Percentiles rank a stretch among this genome's conserved stretches.
Evolutionary conservation across 2,329 filamentous ascomycete species (phyloP).

Genomic region (Aspergillus fumigatiaffinis): DNA sequence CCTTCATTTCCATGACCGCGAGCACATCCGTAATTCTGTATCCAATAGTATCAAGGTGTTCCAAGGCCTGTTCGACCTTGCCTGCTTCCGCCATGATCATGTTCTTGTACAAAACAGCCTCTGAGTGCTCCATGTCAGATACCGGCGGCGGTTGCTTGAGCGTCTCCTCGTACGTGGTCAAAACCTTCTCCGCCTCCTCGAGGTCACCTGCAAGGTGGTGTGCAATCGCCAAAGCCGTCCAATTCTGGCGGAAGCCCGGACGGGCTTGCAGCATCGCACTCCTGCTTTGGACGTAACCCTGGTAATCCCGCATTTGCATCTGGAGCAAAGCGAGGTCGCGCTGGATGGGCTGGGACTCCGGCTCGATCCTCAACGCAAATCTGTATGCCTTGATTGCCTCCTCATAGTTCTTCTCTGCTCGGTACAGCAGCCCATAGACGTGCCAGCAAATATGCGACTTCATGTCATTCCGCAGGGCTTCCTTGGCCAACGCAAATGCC

Average conservation of each 20-base stretch:
- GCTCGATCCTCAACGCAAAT: slow-evolving; percentile 86
- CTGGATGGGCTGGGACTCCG: slow-evolving; percentile 91
- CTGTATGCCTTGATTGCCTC: slow-evolving; percentile 99
- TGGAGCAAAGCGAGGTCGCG: slow-evolving; percentile 90
- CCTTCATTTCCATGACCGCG: slow-evolving; percentile 78
- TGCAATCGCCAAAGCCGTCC: slow-evolving; percentile 94
- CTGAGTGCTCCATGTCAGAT: slow-evolving; percentile 84
- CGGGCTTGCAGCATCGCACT: slow-evolving; percentile 81
- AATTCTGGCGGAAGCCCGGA: slow-evolving; percentile 81
- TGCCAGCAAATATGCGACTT: slow-evolving; percentile 99
- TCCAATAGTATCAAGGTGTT: slow-evolving; percentile 74
- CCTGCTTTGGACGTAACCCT: slow-evolving; percentile 87
- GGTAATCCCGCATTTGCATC: slow-evolving; percentile 93
- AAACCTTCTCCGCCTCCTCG: slow-evolving; percentile 79
- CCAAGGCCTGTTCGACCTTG: slow-evolving; percentile 74
- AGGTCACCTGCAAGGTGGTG: slow-evolving; percentile 87
- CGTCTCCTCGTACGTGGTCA: slow-evolving; percentile 90
- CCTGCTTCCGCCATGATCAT: slow-evolving; percentile 86
- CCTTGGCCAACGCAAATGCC: slow-evolving; percentile 88
- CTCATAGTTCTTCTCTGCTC: slow-evolving; percentile 94
- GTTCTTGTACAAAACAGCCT: slow-evolving; percentile 94
- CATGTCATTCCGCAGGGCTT: slow-evolving; percentile 92
- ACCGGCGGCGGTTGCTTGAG: slow-evolving; percentile 74
- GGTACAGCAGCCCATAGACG: slow-evolving; percentile 92
- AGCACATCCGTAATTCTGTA: slow-evolving; percentile 80